Base-by-base conservation (phyloP, 768 basidiomycete species). In the Pleurotus sapidus region DNA sequence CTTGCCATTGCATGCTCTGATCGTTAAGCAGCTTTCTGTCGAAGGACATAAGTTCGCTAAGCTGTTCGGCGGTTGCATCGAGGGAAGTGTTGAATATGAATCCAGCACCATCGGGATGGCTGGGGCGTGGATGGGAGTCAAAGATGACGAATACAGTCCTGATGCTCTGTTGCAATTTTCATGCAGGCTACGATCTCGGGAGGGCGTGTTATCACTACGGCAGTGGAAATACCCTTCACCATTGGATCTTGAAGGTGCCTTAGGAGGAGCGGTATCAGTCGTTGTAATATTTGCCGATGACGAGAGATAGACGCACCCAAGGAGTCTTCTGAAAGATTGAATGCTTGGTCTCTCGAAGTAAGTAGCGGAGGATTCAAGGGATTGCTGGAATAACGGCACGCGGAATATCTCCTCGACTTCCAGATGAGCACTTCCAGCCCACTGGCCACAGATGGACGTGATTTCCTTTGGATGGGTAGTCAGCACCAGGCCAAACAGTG, bases 181-280 rank as follows among this genome's bases (percentile, higher is more conserved):
- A 86, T 64, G 63, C 84, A 81, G 15, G 80, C 75, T 11, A 89
- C 67, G 53, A 89, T 88, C 64, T 89, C 88, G 0, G 88, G 87
- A 37, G 88, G 86, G 18, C 86, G 84, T 0, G 88, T 89, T 59
- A 89, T 82, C 50, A 88, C 74, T 37, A 72, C 72, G 54, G 78
- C 79, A 46, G 75, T 57, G 50, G 74, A 65, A 3, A 58, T 68
- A 27, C 12, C 12, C 38, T 20, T 25, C 12, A 56, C 57, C 9
- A 34, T 55, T 18, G 56, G 57, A 42, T 65, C 67, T 66, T 77
- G 63, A 27, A 61, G 58, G 45, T 56, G 59, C 45, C 72, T 76
- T 48, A 3, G 58, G 53, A 12, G n/a, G 37, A 17, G 17, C 14
- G 20, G 20, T 20, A 18, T 30, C 4, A 43, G 24, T 17, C n/a